phyloP scores from a whole-genome alignment of 352 stramenopile species.

The Phytophthora podocarpi region DNA sequence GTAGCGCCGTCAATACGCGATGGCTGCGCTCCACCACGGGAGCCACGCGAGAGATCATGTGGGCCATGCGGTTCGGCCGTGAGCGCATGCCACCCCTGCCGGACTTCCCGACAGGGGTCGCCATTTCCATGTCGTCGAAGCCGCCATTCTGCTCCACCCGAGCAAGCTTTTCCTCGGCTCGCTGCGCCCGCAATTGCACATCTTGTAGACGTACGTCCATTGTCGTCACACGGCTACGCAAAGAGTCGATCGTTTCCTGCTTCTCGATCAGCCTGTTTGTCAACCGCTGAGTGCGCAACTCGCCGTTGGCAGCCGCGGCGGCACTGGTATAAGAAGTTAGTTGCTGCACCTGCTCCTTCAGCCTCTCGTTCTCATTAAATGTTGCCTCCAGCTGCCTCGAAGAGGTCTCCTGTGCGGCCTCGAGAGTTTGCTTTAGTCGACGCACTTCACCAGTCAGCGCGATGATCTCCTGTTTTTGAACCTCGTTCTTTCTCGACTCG shows the following conservation, averaged over 20 bases:
- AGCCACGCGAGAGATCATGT: slow-evolving; percentile 65
- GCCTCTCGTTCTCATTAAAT: slow-evolving; percentile 44
- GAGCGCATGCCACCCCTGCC: slow-evolving; percentile 33
- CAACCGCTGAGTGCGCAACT: slow-evolving; percentile 75
- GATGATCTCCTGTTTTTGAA: slow-evolving; percentile 70
- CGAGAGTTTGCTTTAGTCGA: slow-evolving; percentile 50
- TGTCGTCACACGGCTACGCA: slow-evolving; percentile 70
- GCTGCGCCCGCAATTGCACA: slow-evolving; percentile 44
- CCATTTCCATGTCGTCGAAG: slow-evolving; percentile 74
- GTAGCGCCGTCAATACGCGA: slow-evolving; percentile 63
- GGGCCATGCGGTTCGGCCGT: slow-evolving; percentile 68
- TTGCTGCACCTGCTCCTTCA: slow-evolving; percentile 56
- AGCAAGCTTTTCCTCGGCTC: slow-evolving; percentile 62
- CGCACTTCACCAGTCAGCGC: slow-evolving; percentile 60
- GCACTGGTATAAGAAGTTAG: slow-evolving; percentile 28
- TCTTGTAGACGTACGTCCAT: slow-evolving; percentile 76
- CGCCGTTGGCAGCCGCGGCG: slow-evolving; percentile 35
- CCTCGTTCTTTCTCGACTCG: slow-evolving; percentile 63
- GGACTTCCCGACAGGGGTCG: slow-evolving; percentile 46
- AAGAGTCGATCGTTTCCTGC: slow-evolving; percentile 73
- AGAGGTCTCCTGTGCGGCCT: slow-evolving; percentile 38
- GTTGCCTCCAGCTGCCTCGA: slow-evolving; percentile 45
- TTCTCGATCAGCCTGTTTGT: slow-evolving; percentile 86
- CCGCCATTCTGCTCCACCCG: slow-evolving; percentile 71
- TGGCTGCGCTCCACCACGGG: slow-evolving; percentile 75